Conservation (phyloP, 2,329 filamentous ascomycete genomes). For the Colletotrichum chlorophyti region DNA sequence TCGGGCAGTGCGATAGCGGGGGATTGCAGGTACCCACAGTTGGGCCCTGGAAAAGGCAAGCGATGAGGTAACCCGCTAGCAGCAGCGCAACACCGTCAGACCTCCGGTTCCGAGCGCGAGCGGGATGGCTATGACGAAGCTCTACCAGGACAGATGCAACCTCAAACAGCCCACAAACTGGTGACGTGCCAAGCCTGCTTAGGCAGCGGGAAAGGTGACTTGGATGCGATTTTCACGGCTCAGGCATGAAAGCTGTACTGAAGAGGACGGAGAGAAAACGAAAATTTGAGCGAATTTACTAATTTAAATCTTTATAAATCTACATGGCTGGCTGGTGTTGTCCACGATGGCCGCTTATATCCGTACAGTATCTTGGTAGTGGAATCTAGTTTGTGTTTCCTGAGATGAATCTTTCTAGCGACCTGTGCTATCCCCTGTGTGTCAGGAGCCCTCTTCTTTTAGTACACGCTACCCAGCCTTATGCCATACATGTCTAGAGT, state of each 20-base stretch:
- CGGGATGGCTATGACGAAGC: slow-evolving; percentile 29
- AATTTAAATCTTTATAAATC: neutral
- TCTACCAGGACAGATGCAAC: slow-evolving; percentile 10
- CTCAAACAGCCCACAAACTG: neutral
- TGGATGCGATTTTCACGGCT: too few relatives aligned
- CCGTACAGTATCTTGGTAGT: too few relatives aligned
- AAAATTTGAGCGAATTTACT: neutral
- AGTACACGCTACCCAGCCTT: slow-evolving; percentile 30
- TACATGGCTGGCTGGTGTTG: neutral
- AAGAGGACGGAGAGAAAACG: too few relatives aligned
- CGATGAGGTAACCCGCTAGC: slow-evolving; percentile 22
- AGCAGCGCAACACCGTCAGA: slow-evolving; percentile 14
- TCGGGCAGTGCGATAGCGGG: slow-evolving; percentile 22
- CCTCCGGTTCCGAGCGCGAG: slow-evolving; percentile 20
- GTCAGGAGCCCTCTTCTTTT: slow-evolving; percentile 28
- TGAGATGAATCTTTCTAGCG: slow-evolving; percentile 30
- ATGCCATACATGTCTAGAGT: slow-evolving; percentile 30
- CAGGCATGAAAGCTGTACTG: too few relatives aligned
- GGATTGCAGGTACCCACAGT: slow-evolving; percentile 9
- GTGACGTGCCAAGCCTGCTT: neutral
- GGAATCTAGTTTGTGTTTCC: slow-evolving; percentile 29
- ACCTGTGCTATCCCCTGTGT: slow-evolving; percentile 26
- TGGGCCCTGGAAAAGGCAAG: neutral
- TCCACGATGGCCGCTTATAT: slow-evolving; percentile 13
- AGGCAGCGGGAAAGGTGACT: too few relatives aligned